Percentiles rank a stretch among this genome's conserved stretches.
phyloP scores from a whole-genome alignment of 768 basidiomycete genomes.

The Lactifluus pinguis region DNA sequence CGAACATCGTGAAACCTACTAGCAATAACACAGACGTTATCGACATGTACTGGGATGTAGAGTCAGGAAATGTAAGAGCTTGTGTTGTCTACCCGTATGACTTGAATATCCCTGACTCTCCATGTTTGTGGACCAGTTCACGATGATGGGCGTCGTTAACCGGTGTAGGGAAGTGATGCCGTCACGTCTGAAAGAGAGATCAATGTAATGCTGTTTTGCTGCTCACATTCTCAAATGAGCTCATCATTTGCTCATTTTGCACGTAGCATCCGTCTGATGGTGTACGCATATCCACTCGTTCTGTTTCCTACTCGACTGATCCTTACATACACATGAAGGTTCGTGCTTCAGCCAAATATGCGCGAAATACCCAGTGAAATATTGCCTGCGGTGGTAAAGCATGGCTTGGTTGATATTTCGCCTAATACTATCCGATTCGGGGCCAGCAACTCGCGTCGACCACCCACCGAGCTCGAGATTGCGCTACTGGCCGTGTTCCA shows the following conservation, averaged over 20 bases:
- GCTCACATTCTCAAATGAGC: background rate
- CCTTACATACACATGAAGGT: background rate
- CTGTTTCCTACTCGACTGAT: background rate
- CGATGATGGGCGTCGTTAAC: background rate
- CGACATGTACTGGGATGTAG: slow-evolving; percentile 11
- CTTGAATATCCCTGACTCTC: background rate
- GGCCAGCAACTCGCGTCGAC: background rate
- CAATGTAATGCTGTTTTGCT: background rate
- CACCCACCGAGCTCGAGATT: background rate
- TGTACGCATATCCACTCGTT: slow-evolving; percentile 4
- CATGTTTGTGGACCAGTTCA: background rate
- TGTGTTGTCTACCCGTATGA: background rate
- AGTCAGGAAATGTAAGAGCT: background rate
- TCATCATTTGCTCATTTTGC: background rate
- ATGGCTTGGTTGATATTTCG: background rate
- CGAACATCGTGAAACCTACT: background rate
- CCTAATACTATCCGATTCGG: background rate
- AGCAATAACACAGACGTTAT: background rate
- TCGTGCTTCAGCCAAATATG: background rate
- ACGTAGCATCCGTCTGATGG: background rate
- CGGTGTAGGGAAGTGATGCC: background rate
- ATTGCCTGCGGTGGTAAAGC: background rate
- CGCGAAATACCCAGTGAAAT: background rate
- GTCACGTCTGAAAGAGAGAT: background rate
- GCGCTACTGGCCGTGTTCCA: background rate